Evolutionary conservation across 2,329 filamentous ascomycete genomes (phyloP), one percentile per base, ranked within the genome.

Genomic region (Trichoderma afroharzianum): DNA sequence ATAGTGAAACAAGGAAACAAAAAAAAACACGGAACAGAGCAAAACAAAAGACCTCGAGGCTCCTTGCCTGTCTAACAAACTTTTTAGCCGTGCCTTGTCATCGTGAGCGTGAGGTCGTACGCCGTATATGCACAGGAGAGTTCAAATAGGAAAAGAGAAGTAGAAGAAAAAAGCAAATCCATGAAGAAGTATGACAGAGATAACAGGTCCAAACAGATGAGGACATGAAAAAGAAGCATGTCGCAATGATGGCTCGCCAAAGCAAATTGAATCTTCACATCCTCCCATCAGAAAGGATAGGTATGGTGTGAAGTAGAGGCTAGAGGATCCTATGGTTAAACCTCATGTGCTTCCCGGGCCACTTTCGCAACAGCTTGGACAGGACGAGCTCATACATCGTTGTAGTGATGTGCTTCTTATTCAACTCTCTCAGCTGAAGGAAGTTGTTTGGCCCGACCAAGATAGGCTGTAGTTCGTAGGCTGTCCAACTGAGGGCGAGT

Each of bases 241-340:
- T 15, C 12, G 36, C 57, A 36, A 4, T 15, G 28, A 15, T 15
- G 15, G 18, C 7, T 21, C 11, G 8, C n/a, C 57, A 59, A 32
- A 12, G 28, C 24, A 53, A 26, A 7, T 18, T 26, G 47, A n/a
- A 21, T 18, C 7, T 55, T 36, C 14, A n/a, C 39, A 50, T 50
- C 24, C 8, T 63, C 4, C 26, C 7, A 4, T 24, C 24, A 12
- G 12, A 28, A 14, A 12, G 4, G 32, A 24, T n/a, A 5, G 15
- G 28, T 32, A 18, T 26, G 14, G 21, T 39, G 33, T 32, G 47
- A 21, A 77, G 66, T 77, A 78, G 64, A 81, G 75, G 68, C 74
- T 36, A 70, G 26, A 26, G 24, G 63, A n/a, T 26, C n/a, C 9
- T 4, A 47, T 53, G 36, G 24, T 58, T 58, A 71, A 26, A 21